Base-by-base conservation (phyloP, 83 land plant genomes). In the Picea abies region DNA sequence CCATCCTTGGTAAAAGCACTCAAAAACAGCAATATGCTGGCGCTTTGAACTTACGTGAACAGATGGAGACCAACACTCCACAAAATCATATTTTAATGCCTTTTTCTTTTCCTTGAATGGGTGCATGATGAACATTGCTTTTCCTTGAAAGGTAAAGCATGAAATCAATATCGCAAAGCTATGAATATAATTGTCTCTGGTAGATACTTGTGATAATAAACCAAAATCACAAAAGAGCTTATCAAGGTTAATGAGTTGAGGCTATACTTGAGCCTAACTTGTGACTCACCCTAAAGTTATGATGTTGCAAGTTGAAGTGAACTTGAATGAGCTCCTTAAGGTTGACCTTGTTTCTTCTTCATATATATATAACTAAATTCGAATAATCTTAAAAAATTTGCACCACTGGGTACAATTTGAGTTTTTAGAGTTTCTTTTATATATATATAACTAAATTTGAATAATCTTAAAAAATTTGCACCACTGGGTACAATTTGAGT, bases 191-290 rank as follows among this genome's bases (percentile, higher is more conserved):
- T n/a, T n/a, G n/a, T n/a, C n/a, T n/a, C n/a, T n/a, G n/a, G n/a
- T n/a, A n/a, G n/a, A n/a, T n/a, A n/a, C n/a, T n/a, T n/a, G n/a
- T n/a, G n/a, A n/a, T n/a, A n/a, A n/a, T n/a, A n/a, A n/a, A n/a
- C n/a, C n/a, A n/a, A n/a, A n/a, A n/a, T n/a, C n/a, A n/a, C n/a
- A n/a, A n/a, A n/a, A n/a, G n/a, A n/a, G n/a, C n/a, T n/a, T n/a
- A n/a, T 69, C 39, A 39, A 71, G 5, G 37, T 17, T 39, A 20
- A 39, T 17, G 19, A 17, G 39, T 71, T 92, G 87, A 90, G 87
- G 82, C 78, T 79, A 79, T 85, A 84, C 78, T 16, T 92, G 85
- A 92, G 92, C 52, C 81, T 85, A 16, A 72, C 81, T 17, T 63
- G 85, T 44, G 69, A 81, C 37, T 62, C 81, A 16, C 82, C 64